Base-by-base conservation (phyloP, 176 grass and related monocot genomes). In the Tuctoria greenei region DNA sequence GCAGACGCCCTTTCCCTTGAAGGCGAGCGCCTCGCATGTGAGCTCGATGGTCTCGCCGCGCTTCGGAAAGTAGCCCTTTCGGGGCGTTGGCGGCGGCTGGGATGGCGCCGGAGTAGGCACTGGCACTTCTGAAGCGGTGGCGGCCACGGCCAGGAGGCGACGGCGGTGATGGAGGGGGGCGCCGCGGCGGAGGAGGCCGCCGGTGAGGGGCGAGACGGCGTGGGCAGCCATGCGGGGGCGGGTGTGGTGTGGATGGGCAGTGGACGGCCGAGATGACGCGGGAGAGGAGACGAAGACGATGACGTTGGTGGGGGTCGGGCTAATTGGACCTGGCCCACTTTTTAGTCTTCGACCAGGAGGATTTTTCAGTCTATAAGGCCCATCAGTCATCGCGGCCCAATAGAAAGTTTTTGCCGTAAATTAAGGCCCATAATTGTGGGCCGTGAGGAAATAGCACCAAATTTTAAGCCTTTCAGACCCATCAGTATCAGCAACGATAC, bases 1-100 rank as follows among this genome's bases (percentile, higher is more conserved):
- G 85, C 96, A 99, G 4, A 99, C 82, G 43, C 96, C 92, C 73
- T 99, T 92, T 0, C 89, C 96, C 73, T 99, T 95, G 85, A 92
- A 99, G 3, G 87, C 87, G 17, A 99, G 80, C 20, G 80, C 77
- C 82, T 95, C 96, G 82, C 96, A 99, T 6, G 87, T 92, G 37
- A 95, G 87, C 87, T 99, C 92, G 27, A 99, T 14, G 1, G 83
- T 86, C 81, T 98, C 91, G 50, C 61, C 47, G n/a, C 90, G 87
- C 91, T 94, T 98, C 60, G 86, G 91, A 42, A 90, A 98, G 76
- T 92, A 94, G 50, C 58, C 74, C 66, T 85, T 64, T 8, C 67
- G 45, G 64, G 49, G 49, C 4, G 57, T 36, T 50, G 41, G n/a
- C 41, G 87, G 38, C 76, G 42, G 66, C 66, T 78, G 74, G 45